phyloP scores from a whole-genome alignment of 1,284 basidiomycete species.

The Ganoderma lingzhi region DNA sequence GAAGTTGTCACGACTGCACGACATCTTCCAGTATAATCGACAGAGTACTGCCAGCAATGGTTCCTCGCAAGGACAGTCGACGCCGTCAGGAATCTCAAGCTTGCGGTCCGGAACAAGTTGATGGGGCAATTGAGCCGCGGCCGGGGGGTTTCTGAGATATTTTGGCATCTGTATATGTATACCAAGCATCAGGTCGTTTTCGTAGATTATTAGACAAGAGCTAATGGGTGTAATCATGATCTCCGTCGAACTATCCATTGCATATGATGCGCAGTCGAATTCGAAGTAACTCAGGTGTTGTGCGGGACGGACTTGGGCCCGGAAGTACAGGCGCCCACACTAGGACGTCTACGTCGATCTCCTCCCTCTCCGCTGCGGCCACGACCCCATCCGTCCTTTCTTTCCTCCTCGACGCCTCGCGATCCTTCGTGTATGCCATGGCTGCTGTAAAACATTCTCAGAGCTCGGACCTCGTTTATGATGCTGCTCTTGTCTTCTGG shows the following conservation, averaged over 20 bases:
- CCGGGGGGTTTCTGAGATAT: slow-evolving; percentile 23
- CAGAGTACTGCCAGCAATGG: slow-evolving; percentile 72
- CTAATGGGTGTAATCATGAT: slow-evolving; percentile 30
- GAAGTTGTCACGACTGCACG: slow-evolving; percentile 76
- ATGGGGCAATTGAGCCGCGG: slow-evolving; percentile 11
- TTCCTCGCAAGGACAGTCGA: slow-evolving; percentile 55
- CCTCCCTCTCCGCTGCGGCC: slow-evolving; percentile 21
- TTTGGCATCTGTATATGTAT: slow-evolving; percentile 36
- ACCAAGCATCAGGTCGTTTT: slow-evolving; percentile 34
- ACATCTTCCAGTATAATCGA: slow-evolving; percentile 79
- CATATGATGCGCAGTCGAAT: not conserved
- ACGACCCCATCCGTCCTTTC: slow-evolving; percentile 17
- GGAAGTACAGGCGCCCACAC: not conserved
- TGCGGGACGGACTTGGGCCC: not conserved
- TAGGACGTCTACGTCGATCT: slow-evolving; percentile 7
- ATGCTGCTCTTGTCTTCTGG: slow-evolving; percentile 80
- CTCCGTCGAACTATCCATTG: not conserved
- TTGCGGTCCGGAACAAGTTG: slow-evolving; percentile 32
- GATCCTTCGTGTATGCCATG: slow-evolving; percentile 23
- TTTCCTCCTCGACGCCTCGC: slow-evolving; percentile 14
- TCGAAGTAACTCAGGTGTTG: not conserved
- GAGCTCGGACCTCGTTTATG: slow-evolving; percentile 54
- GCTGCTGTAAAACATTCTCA: slow-evolving; percentile 21
- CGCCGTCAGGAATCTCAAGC: slow-evolving; percentile 27
- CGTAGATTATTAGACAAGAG: slow-evolving; percentile 32